Percentiles rank a stretch among this genome's conserved stretches.
Evolutionary conservation across 306 rosid species (phyloP).

Genomic region (Lathyrus aphaca): DNA sequence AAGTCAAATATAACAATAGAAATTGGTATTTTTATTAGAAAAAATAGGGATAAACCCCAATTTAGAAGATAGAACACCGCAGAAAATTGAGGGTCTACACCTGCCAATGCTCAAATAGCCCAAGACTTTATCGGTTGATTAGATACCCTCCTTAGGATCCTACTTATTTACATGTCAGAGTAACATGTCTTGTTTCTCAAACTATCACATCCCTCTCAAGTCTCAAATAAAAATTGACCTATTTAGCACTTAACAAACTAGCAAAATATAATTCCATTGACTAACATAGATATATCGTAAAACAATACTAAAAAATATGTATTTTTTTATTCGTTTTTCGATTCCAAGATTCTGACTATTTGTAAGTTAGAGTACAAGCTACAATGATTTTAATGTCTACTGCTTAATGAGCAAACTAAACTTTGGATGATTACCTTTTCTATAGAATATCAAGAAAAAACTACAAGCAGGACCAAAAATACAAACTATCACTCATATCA

Average conservation of each 20-base stretch:
- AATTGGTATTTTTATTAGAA: not conserved
- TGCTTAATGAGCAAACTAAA: no score
- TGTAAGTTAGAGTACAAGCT: constrained; percentile 8
- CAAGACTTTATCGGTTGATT: not conserved
- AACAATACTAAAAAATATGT: constrained; percentile 7
- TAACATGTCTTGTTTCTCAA: not conserved
- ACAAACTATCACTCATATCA: constrained; percentile 1
- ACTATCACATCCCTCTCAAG: not conserved
- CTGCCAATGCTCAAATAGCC: not conserved
- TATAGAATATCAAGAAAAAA: constrained; percentile 11
- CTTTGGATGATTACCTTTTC: no score
- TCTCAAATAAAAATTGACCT: not conserved
- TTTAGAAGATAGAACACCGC: not conserved
- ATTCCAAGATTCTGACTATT: constrained; percentile 10
- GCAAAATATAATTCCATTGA: not conserved
- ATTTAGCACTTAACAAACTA: not conserved
- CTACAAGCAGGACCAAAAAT: constrained; percentile 12
- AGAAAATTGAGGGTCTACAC: not conserved
- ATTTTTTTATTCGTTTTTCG: no score
- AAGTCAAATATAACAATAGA: constrained; percentile 2
- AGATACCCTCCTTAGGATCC: not conserved
- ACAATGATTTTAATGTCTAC: not conserved
- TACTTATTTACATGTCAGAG: not conserved
- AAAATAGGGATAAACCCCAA: not conserved
- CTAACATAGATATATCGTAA: not conserved